Evolutionary conservation across 2,329 filamentous ascomycete species (phyloP).

Genomic region (Clathrospora elynae): DNA sequence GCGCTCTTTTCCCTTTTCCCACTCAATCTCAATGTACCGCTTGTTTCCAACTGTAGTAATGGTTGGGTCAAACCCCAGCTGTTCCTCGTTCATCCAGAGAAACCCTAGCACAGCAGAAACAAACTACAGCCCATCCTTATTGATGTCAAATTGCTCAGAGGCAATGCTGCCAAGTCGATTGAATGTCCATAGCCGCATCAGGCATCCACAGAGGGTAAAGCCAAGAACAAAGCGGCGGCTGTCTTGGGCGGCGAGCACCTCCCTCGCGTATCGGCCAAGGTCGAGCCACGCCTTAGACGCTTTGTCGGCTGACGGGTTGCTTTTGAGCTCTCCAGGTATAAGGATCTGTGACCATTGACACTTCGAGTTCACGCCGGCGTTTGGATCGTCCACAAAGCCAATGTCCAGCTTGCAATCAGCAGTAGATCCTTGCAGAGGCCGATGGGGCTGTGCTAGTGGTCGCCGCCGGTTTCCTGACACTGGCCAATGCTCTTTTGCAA

Average conservation of each 20-base stretch:
- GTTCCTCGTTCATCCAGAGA: conserved; percentile 44
- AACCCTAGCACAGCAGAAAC: conserved; percentile 46
- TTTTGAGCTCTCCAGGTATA: conserved; percentile 52
- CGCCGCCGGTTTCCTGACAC: conserved; percentile 15
- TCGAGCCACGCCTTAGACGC: conserved; percentile 42
- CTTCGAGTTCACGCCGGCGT: conserved; percentile 18
- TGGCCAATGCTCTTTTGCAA: conserved; percentile 19
- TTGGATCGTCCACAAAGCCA: conserved; percentile 26
- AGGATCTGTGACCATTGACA: conserved; percentile 51
- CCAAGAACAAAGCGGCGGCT: conserved; percentile 51
- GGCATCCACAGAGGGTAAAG: conserved; percentile 55
- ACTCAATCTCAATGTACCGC: conserved; percentile 50
- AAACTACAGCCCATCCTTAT: conserved; percentile 44
- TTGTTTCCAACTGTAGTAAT: background rate
- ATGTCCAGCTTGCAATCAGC: conserved; percentile 30
- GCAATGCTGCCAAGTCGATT: conserved; percentile 54
- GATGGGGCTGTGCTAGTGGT: conserved; percentile 24
- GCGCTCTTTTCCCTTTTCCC: conserved; percentile 30
- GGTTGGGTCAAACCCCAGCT: background rate
- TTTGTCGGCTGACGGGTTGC: conserved; percentile 51
- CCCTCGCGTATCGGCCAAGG: conserved; percentile 52
- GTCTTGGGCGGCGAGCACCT: conserved; percentile 47
- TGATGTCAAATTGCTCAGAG: conserved; percentile 55
- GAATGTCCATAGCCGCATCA: conserved; percentile 56
- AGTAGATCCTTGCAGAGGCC: conserved; percentile 27